phyloP scores from a whole-genome alignment of 2,329 filamentous ascomycete genomes.

The Diaporthe nobilis region DNA sequence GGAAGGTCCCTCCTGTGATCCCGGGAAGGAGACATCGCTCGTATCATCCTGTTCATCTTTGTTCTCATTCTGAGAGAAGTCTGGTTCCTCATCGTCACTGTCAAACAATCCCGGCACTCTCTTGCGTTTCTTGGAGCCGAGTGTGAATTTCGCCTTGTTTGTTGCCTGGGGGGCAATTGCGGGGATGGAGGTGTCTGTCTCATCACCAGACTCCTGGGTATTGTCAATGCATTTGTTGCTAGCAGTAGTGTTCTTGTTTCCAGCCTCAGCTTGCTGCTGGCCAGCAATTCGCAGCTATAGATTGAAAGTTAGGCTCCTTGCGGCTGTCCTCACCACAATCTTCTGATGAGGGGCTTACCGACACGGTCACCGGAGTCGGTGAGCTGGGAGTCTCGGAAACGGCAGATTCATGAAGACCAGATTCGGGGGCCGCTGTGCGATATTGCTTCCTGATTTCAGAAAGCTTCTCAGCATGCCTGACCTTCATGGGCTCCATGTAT shows the following conservation, averaged over 20 bases:
- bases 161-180: neutral
- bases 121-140: neutral
- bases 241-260: neutral
- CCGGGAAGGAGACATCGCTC: neutral
- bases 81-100: neutral
- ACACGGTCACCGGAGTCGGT: neutral
- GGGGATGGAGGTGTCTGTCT: constrained; percentile 3
- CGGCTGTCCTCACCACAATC: neutral
- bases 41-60: neutral
- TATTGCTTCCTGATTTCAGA: neutral
- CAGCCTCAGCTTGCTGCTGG: neutral
- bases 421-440: neutral
- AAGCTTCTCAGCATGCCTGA: neutral
- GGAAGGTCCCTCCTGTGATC: neutral
- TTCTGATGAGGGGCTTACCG: neutral
- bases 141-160: neutral
- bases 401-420: neutral
- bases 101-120: neutral
- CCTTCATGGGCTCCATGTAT: neutral
- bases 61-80: neutral
- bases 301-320: neutral
- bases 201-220: neutral
- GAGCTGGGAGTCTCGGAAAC: neutral
- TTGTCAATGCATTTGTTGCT: neutral
- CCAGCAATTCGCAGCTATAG: neutral